phyloP scores from a whole-genome alignment of 352 stramenopile genomes.

The Phytophthora fragariae region DNA sequence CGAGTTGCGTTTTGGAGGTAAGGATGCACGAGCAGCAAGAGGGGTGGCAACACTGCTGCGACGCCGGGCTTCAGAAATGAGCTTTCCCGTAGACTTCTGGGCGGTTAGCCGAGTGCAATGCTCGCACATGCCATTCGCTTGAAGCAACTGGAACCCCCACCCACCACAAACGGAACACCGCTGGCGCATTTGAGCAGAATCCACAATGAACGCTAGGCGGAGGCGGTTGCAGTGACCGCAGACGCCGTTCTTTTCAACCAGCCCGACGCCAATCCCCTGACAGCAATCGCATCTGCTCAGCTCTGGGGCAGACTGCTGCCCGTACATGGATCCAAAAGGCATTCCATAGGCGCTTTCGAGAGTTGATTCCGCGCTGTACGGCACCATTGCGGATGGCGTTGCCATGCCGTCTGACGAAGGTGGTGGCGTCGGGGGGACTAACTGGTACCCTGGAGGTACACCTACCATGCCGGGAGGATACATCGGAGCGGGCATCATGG shows the following conservation, averaged over 20 bases:
- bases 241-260: slow-evolving; percentile 77
- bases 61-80: slow-evolving; percentile 9
- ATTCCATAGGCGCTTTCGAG: slow-evolving; percentile 22
- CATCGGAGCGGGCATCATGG: slow-evolving; percentile 34
- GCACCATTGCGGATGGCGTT: slow-evolving; percentile 42
- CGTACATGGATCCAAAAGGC: slow-evolving; percentile 22
- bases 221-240: slow-evolving; percentile 78
- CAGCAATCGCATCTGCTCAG: slow-evolving; percentile 66
- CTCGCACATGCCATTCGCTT: slow-evolving; percentile 53
- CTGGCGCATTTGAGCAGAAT: slow-evolving; percentile 63
- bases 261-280: slow-evolving; percentile 54
- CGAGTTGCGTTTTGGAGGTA: slow-evolving; percentile 7
- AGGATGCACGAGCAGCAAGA: slow-evolving; percentile 1
- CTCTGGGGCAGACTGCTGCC: slow-evolving; percentile 32
- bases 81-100: slow-evolving; percentile 23
- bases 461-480: slow-evolving; percentile 37
- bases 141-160: slow-evolving; percentile 66
- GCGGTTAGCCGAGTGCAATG: slow-evolving; percentile 57
- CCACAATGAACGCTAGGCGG: slow-evolving; percentile 74
- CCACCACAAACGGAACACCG: slow-evolving; percentile 59
- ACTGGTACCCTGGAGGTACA: slow-evolving; percentile 36
- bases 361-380: slow-evolving; percentile 40
- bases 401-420: slow-evolving; percentile 29
- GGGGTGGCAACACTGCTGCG: slow-evolving; percentile 18
- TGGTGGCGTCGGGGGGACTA: slow-evolving; percentile 25